Conservation (phyloP, 345 rosid species). For the Arabidopsis arenosa region DNA sequence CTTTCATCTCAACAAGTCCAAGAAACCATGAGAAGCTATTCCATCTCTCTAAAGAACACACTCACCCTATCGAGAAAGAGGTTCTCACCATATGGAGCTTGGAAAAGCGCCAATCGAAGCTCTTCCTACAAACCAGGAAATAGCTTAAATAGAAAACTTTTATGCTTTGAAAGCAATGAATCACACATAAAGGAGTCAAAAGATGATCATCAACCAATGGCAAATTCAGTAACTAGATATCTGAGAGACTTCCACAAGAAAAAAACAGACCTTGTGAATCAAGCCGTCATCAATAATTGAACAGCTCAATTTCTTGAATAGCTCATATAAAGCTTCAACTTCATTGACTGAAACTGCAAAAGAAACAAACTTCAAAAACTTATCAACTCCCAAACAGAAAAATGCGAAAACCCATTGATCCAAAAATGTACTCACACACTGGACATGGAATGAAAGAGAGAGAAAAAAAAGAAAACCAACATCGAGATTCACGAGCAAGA, state of each 20-base stretch:
- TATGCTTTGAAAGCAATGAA: neutral
- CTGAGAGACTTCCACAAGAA: slow-evolving; percentile 3
- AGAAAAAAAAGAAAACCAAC: slow-evolving; percentile 43
- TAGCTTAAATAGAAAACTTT: neutral
- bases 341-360: slow-evolving; percentile 71
- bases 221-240: neutral
- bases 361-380: neutral
- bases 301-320: slow-evolving; percentile 70
- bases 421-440: neutral
- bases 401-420: neutral
- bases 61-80: slow-evolving; percentile 90
- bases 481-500: slow-evolving; percentile 67
- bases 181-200: neutral
- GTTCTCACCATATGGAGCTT: slow-evolving; percentile 65
- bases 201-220: neutral
- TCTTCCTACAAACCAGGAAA: slow-evolving; percentile 65
- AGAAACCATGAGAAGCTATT: neutral
- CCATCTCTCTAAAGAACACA: too few relatives aligned
- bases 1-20: slow-evolving; percentile 7
- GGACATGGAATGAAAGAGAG: neutral
- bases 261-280: slow-evolving; percentile 69
- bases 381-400: neutral
- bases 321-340: slow-evolving; percentile 73
- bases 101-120: slow-evolving; percentile 76
- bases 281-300: slow-evolving; percentile 72